Conservation (phyloP, 2,329 filamentous ascomycete genomes). For the Alternaria postmessia region DNA sequence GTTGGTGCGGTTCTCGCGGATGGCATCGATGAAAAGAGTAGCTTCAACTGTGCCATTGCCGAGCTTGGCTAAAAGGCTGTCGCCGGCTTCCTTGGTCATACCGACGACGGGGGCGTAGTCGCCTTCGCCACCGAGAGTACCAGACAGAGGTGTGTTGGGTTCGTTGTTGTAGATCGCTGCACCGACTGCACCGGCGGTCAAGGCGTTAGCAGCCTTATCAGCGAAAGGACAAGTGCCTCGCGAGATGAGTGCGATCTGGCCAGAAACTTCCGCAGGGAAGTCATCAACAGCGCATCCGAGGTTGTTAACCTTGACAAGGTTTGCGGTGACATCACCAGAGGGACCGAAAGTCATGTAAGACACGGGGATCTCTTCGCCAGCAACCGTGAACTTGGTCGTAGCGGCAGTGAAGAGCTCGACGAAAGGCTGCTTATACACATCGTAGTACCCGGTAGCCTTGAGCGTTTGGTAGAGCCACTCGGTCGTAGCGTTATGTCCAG, state of each 20-base stretch:
- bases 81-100: conserved; percentile 67
- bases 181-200: conserved; percentile 71
- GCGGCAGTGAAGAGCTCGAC: conserved; percentile 47
- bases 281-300: conserved; percentile 69
- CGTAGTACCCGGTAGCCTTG: conserved; percentile 42
- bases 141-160: conserved; percentile 63
- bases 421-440: conserved; percentile 47
- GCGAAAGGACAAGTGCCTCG: conserved; percentile 75
- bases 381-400: conserved; percentile 34
- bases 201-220: conserved; percentile 71
- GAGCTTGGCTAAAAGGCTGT: conserved; percentile 63
- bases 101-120: conserved; percentile 73
- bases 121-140: conserved; percentile 68
- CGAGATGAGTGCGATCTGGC: conserved; percentile 72
- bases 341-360: conserved; percentile 65
- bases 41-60: conserved; percentile 51
- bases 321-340: conserved; percentile 66
- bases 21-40: conserved; percentile 52
- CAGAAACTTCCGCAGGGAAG: conserved; percentile 65
- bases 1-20: conserved; percentile 58
- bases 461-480: conserved; percentile 45
- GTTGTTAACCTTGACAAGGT: conserved; percentile 68
- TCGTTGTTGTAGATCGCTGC: conserved; percentile 77
- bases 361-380: conserved; percentile 34
- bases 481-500: conserved; percentile 46